Evolutionary conservation across 345 rosid species (phyloP).

Genomic region (Crucihimalaya himalaica): DNA sequence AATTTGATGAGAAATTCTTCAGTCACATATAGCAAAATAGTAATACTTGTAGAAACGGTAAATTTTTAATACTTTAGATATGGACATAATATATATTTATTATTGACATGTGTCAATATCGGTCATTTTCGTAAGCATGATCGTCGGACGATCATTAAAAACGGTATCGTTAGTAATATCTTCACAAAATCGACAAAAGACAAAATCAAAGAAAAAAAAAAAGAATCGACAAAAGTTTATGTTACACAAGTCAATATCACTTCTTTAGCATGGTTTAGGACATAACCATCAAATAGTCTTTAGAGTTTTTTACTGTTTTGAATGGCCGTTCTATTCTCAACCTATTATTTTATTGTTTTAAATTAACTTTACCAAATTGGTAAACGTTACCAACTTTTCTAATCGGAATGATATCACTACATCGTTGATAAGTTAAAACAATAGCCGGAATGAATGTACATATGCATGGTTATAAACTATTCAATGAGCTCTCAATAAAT

Average conservation of each 20-base stretch:
- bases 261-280: not conserved
- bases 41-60: no score
- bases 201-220: no score
- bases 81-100: no score
- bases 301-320: not conserved
- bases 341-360: not conserved
- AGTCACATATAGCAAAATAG: no score
- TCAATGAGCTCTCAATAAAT: conserved; percentile 18
- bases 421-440: not conserved
- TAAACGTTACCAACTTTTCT: not conserved
- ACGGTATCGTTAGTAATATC: not conserved
- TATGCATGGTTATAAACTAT: not conserved
- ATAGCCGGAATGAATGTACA: conserved; percentile 4
- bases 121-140: no score
- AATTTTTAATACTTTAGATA: no score
- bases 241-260: not conserved
- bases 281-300: not conserved
- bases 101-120: no score
- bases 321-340: not conserved
- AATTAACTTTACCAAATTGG: not conserved
- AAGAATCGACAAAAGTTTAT: not conserved
- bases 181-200: not conserved
- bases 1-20: no score
- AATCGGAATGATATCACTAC: not conserved
- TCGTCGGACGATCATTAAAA: no score